These are phyloP conservation scores for Amborella trichopoda DNA, from an alignment of 164 flowering plant genomes.

Conservation along the genomic window DNA sequence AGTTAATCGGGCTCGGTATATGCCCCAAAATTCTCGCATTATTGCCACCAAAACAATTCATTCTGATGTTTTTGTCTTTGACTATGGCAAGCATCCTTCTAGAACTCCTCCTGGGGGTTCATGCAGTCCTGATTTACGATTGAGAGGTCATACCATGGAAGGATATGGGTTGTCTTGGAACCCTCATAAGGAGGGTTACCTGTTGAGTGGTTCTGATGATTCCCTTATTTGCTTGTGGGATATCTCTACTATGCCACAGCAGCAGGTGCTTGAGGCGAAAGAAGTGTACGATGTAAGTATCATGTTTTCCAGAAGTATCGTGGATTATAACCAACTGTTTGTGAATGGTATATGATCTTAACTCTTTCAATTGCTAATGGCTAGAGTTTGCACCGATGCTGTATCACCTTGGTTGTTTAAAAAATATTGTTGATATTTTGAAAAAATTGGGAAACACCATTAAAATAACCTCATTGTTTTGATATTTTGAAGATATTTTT, in stretches of 20 bases:
- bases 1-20: constrained; percentile 72
- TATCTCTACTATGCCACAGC: constrained; percentile 34
- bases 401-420: too few species aligned
- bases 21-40: constrained; percentile 64
- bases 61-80: constrained; percentile 60
- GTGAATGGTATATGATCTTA: neutral
- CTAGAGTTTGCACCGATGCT: neutral
- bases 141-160: constrained; percentile 79
- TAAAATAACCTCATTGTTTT: too few species aligned
- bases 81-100: constrained; percentile 31
- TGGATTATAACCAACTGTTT: neutral
- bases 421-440: too few species aligned
- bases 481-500: too few species aligned
- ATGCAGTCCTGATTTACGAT: constrained; percentile 61
- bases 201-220: constrained; percentile 86
- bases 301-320: neutral
- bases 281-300: constrained; percentile 46
- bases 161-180: constrained; percentile 97
- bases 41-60: constrained; percentile 77
- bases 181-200: constrained; percentile 60
- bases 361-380: neutral
- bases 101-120: constrained; percentile 17
- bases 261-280: constrained; percentile 45
- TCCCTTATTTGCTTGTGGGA: constrained; percentile 85
- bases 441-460: too few species aligned